phyloP scores from a whole-genome alignment of 768 basidiomycete species.

The Grammothele lineata region DNA sequence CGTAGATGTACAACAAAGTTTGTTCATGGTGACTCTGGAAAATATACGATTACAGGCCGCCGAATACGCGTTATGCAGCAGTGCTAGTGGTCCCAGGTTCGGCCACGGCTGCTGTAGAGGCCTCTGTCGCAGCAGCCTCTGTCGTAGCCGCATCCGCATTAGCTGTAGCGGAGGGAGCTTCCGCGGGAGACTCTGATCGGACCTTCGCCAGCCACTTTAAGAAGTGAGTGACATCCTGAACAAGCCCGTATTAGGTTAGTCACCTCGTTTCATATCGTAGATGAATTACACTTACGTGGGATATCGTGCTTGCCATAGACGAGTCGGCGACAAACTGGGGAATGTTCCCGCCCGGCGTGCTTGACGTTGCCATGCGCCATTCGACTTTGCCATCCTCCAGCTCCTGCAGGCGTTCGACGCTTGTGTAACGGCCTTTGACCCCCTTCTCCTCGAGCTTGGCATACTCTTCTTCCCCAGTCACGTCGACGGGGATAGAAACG shows the following conservation, averaged over 20 bases:
- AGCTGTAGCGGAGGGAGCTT: background rate
- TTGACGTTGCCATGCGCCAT: slow-evolving; percentile 80
- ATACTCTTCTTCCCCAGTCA: slow-evolving; percentile 53
- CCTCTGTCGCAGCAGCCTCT: background rate
- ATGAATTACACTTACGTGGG: slow-evolving; percentile 47
- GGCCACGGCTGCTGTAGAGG: background rate
- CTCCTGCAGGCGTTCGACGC: slow-evolving; percentile 63
- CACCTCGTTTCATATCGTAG: no score
- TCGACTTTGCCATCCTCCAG: slow-evolving; percentile 61
- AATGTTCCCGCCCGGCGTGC: slow-evolving; percentile 65
- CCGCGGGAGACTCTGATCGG: slow-evolving; percentile 16
- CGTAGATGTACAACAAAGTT: no score
- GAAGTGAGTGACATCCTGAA: slow-evolving; percentile 73
- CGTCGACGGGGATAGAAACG: slow-evolving; percentile 67
- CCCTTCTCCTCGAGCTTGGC: slow-evolving; percentile 60
- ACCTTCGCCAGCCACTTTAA: slow-evolving; percentile 55
- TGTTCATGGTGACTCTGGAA: no score
- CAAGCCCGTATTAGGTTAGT: no score
- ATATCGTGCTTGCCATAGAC: slow-evolving; percentile 58
- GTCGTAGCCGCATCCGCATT: background rate
- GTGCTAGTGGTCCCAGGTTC: no score
- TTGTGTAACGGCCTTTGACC: slow-evolving; percentile 63
- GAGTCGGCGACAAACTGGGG: slow-evolving; percentile 60
- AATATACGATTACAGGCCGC: no score
- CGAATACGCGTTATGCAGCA: no score